phyloP scores from a whole-genome alignment of 2,329 filamentous ascomycete genomes.

The Penicillium hordei region DNA sequence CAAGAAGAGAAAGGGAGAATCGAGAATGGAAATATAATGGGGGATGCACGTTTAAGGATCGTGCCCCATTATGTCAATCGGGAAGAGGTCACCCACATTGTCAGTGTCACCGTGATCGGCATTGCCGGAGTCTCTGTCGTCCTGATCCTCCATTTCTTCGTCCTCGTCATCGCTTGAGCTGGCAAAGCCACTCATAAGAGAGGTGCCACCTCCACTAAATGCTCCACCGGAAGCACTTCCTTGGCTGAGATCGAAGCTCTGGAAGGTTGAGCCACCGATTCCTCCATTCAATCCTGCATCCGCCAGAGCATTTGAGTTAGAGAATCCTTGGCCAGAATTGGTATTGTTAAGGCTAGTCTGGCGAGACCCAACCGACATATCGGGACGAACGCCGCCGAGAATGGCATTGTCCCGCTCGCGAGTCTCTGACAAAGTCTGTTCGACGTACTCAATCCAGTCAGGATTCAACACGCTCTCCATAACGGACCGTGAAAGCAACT shows the following conservation, averaged over 20 bases:
- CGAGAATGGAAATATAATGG: constrained; percentile 5
- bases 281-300: constrained; percentile 78
- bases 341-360: constrained; percentile 64
- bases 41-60: constrained; percentile 47
- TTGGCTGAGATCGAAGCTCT: constrained; percentile 67
- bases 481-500: constrained; percentile 78
- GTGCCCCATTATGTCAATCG: constrained; percentile 62
- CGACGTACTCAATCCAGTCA: constrained; percentile 92
- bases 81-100: constrained; percentile 65
- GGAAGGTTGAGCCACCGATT: constrained; percentile 48
- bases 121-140: constrained; percentile 53
- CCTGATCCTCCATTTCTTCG: constrained; percentile 72
- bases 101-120: constrained; percentile 55
- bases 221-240: constrained; percentile 66
- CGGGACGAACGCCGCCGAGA: constrained; percentile 87
- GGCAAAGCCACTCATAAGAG: constrained; percentile 84
- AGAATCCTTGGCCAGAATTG: constrained; percentile 58
- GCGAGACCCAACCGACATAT: constrained; percentile 80
- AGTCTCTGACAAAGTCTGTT: constrained; percentile 88
- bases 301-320: constrained; percentile 67
- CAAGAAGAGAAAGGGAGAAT: constrained; percentile 1
- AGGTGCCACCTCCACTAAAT: constrained; percentile 65
- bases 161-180: constrained; percentile 96
- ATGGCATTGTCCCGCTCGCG: constrained; percentile 98
- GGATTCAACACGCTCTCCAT: constrained; percentile 85